Evolutionary conservation across 2,329 filamentous ascomycete genomes (phyloP).

Genomic region (Colletotrichum sp.): DNA sequence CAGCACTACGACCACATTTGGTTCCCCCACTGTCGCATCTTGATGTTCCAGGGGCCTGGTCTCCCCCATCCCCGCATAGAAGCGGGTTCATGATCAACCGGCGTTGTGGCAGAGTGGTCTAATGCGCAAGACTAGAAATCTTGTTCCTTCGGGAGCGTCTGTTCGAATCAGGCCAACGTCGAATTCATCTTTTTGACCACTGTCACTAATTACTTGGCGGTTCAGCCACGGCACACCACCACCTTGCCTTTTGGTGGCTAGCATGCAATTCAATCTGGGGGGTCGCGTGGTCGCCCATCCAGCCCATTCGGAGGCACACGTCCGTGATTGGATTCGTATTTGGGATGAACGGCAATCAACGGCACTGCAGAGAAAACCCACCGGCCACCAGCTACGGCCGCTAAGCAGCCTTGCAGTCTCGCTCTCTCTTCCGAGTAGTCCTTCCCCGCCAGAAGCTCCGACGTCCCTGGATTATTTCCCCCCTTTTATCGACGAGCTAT

Average conservation of each 20-base stretch:
- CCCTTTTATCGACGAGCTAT: not conserved
- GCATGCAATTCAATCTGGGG: not conserved
- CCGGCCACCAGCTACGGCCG: not conserved
- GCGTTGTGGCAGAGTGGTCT: constrained; percentile 23
- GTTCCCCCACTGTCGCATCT: not conserved
- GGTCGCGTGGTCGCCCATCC: not conserved
- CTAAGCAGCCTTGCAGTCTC: not conserved
- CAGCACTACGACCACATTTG: not conserved
- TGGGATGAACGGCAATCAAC: not conserved
- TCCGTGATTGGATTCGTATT: not conserved
- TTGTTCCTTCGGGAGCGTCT: constrained; percentile 22
- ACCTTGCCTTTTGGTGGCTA: not conserved
- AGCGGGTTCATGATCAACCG: not conserved
- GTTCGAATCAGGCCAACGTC: constrained; percentile 22
- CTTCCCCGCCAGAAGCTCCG: not conserved
- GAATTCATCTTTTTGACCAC: not conserved
- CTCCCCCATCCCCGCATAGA: not conserved
- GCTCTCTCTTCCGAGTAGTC: not conserved
- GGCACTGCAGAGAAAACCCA: not conserved
- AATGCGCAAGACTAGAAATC: constrained; percentile 23
- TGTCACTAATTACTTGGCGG: not conserved
- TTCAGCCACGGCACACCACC: not conserved
- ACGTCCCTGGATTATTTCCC: not conserved
- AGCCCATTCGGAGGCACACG: not conserved
- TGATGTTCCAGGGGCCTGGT: not conserved